phyloP scores from a whole-genome alignment of 179 eudicot species.

The Vitellaria paradoxa region DNA sequence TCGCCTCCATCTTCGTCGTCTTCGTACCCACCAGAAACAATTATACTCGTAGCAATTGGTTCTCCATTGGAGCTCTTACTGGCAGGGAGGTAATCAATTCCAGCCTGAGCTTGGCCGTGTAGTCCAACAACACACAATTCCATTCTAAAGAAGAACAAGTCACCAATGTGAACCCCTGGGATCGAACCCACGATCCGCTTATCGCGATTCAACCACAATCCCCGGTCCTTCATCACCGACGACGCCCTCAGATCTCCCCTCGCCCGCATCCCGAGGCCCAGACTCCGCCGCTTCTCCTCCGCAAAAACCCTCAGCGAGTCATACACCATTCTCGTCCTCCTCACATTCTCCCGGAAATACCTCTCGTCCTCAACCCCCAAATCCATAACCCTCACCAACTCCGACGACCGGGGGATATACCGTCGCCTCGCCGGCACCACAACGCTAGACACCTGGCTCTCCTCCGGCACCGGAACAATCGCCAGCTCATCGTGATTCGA shows the following conservation, averaged over 20 bases:
- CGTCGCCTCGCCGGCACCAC: not conserved
- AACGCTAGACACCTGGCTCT: not conserved
- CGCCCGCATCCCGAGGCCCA: slow-evolving; percentile 30
- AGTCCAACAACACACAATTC: slow-evolving; percentile 70
- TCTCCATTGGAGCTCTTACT: slow-evolving; percentile 64
- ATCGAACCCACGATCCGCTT: slow-evolving; percentile 65
- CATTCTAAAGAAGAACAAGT: slow-evolving; percentile 66
- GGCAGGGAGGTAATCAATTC: slow-evolving; percentile 61
- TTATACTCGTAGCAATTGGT: slow-evolving; percentile 70
- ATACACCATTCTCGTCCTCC: slow-evolving; percentile 56
- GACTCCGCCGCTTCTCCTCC: slow-evolving; percentile 37
- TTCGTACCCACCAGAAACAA: slow-evolving; percentile 77
- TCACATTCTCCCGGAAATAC: slow-evolving; percentile 50
- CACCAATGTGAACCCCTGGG: slow-evolving; percentile 70
- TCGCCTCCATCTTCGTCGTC: slow-evolving; percentile 69
- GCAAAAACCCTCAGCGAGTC: slow-evolving; percentile 49
- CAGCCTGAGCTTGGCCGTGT: slow-evolving; percentile 71
- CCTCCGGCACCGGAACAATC: slow-evolving; percentile 26
- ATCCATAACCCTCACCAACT: slow-evolving; percentile 59
- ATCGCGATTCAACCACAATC: slow-evolving; percentile 64
- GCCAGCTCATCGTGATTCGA: slow-evolving; percentile 39
- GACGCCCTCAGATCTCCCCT: slow-evolving; percentile 57
- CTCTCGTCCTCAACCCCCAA: slow-evolving; percentile 42
- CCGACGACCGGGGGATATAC: slow-evolving; percentile 41
- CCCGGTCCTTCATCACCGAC: slow-evolving; percentile 47